phyloP scores from a whole-genome alignment of 169 alveolate species.

The Eimeria brunetti region DNA sequence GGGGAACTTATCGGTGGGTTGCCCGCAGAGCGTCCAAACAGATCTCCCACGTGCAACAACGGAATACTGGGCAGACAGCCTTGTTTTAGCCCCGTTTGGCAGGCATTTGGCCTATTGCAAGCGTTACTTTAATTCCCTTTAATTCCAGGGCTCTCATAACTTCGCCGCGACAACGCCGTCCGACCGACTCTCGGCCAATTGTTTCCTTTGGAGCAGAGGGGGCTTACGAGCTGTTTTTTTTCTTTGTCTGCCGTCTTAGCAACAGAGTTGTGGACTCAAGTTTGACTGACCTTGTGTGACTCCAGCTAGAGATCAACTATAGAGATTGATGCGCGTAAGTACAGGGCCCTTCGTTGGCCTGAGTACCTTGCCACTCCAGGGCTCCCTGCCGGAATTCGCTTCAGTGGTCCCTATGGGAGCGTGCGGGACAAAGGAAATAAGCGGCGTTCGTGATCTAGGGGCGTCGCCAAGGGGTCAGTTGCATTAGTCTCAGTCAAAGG shows the following conservation, averaged over 20 bases:
- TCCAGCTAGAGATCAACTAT: neutral
- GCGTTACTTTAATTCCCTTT: neutral
- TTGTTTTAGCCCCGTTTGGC: neutral
- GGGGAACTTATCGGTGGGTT: neutral
- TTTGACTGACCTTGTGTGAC: neutral
- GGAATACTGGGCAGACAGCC: neutral
- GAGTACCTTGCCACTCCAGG: conserved; percentile 8
- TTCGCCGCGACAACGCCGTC: neutral
- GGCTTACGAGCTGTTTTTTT: neutral
- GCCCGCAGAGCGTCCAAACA: conserved; percentile 9
- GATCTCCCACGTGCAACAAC: neutral
- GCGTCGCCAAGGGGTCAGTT: conserved; percentile 22
- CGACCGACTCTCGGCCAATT: neutral
- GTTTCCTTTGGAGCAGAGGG: neutral
- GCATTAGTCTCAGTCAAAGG: neutral
- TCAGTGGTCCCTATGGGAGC: conserved; percentile 58
- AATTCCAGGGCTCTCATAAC: neutral
- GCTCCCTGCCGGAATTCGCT: neutral
- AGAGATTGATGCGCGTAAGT: neutral
- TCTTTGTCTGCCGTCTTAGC: neutral
- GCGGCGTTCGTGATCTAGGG: conserved; percentile 21
- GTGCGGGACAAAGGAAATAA: conserved; percentile 37
- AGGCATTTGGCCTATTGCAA: neutral
- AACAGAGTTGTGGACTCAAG: neutral
- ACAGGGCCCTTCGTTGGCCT: neutral